Conservation (phyloP, 1,139 yeast genomes). For the Saccharomyces pastorianus region DNA sequence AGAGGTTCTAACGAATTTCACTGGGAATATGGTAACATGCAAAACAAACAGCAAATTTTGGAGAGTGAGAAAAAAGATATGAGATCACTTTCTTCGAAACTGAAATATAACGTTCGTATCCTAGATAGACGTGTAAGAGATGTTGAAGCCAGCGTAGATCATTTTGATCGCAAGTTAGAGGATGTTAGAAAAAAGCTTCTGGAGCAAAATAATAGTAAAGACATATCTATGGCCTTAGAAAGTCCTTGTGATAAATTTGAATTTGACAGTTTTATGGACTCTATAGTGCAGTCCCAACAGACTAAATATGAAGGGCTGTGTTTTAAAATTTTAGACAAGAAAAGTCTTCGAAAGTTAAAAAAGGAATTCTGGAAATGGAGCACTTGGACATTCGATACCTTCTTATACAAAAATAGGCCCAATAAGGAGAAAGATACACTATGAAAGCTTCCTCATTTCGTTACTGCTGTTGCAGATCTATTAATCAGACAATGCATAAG, state of each 20-base stretch:
- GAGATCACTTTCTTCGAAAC: constrained; percentile 1
- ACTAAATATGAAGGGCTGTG: constrained; percentile 3
- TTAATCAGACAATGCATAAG: background rate
- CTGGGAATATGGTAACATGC: constrained; percentile 8
- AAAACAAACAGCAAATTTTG: constrained; percentile 34
- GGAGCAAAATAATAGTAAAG: constrained; percentile 1
- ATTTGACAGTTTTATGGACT: background rate
- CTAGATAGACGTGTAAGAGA: constrained; percentile 3
- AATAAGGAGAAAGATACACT: background rate
- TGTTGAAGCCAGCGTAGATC: constrained; percentile 3
- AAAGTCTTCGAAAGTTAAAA: constrained; percentile 1
- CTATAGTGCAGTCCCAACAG: constrained; percentile 1
- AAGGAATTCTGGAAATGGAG: constrained; percentile 2
- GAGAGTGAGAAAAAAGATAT: constrained; percentile 22
- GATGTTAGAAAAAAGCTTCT: background rate
- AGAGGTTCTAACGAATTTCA: background rate
- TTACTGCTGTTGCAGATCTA: background rate
- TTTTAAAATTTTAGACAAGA: background rate
- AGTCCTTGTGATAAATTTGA: constrained; percentile 1
- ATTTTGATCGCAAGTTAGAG: constrained; percentile 1
- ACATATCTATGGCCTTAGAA: background rate
- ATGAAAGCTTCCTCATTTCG: background rate
- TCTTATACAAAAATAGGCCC: background rate
- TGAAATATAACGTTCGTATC: constrained; percentile 1
- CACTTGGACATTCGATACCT: constrained; percentile 2